phyloP scores from a whole-genome alignment of 768 basidiomycete species.

The Rhodotorula kratochvilovae region DNA sequence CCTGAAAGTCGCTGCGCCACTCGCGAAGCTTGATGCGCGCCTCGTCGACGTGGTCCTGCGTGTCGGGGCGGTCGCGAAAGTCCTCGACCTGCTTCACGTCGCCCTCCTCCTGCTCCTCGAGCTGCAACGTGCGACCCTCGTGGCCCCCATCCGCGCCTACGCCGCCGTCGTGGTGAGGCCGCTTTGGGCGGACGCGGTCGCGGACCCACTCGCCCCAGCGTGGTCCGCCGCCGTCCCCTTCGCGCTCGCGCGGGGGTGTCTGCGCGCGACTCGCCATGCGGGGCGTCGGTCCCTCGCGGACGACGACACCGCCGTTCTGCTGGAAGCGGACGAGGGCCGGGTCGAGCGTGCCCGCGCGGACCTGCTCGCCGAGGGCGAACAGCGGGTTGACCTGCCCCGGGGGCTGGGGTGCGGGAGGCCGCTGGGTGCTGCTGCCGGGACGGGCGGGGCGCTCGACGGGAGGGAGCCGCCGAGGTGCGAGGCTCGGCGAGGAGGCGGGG shows the following conservation, averaged over 20 bases:
- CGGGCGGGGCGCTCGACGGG: neutral
- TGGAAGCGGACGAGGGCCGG: neutral
- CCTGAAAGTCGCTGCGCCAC: neutral
- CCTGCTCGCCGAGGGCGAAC: conserved; percentile 8
- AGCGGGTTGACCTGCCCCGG: conserved; percentile 19
- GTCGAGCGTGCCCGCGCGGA: neutral
- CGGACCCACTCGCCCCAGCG: neutral
- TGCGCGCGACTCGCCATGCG: neutral
- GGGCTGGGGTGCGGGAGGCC: too few relatives aligned
- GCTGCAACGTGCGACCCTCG: neutral
- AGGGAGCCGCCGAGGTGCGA: neutral
- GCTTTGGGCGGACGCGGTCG: neutral
- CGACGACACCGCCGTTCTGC: neutral
- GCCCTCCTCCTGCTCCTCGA: neutral
- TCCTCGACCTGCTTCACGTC: neutral
- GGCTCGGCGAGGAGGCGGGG: neutral
- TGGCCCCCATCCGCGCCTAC: too few relatives aligned
- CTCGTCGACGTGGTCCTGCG: conserved; percentile 11
- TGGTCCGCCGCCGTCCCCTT: neutral
- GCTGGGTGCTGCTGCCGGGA: neutral
- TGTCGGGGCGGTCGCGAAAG: neutral
- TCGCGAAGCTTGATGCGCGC: neutral
- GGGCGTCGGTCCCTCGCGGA: neutral
- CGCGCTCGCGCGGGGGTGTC: neutral
- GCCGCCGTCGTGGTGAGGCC: neutral